Conservation (phyloP, 495 filamentous ascomycete genomes). For the Lasiosphaeris hirsuta region DNA sequence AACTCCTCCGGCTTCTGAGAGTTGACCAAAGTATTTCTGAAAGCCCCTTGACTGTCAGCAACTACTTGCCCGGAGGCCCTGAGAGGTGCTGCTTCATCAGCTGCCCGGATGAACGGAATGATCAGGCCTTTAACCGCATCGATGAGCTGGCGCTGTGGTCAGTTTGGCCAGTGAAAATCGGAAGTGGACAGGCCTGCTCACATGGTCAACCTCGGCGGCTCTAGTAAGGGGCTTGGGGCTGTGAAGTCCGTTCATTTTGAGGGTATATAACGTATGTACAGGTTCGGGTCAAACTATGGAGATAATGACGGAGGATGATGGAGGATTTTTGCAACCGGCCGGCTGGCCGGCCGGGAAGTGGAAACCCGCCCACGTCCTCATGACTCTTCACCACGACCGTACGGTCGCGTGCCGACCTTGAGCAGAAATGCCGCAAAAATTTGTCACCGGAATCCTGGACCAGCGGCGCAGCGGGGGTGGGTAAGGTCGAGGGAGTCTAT, state of each 20-base stretch:
- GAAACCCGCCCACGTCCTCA: neutral
- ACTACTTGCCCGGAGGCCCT: slow-evolving; percentile 51
- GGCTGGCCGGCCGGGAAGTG: too few species aligned
- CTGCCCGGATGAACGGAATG: slow-evolving; percentile 72
- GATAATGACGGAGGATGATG: too few species aligned
- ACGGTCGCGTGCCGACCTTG: neutral
- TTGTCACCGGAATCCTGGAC: too few species aligned
- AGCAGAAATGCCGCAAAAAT: slow-evolving; percentile 1
- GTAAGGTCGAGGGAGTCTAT: neutral
- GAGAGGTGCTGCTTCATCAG: slow-evolving; percentile 59
- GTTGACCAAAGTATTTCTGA: slow-evolving; percentile 64
- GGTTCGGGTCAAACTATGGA: too few species aligned
- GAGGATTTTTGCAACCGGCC: too few species aligned
- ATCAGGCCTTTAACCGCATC: slow-evolving; percentile 69
- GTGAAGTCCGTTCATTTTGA: slow-evolving; percentile 24
- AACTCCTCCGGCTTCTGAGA: slow-evolving; percentile 69
- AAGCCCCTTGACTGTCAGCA: slow-evolving; percentile 41
- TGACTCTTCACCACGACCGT: neutral
- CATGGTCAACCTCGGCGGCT: slow-evolving; percentile 41
- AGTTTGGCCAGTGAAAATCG: neutral
- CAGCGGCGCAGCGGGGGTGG: too few species aligned
- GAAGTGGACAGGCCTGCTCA: slow-evolving; percentile 31
- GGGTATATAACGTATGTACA: neutral
- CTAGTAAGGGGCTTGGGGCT: slow-evolving; percentile 22
- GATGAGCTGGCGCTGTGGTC: slow-evolving; percentile 54